Conservation (phyloP, 805 yeast species). For the Danielia oregonensis region DNA sequence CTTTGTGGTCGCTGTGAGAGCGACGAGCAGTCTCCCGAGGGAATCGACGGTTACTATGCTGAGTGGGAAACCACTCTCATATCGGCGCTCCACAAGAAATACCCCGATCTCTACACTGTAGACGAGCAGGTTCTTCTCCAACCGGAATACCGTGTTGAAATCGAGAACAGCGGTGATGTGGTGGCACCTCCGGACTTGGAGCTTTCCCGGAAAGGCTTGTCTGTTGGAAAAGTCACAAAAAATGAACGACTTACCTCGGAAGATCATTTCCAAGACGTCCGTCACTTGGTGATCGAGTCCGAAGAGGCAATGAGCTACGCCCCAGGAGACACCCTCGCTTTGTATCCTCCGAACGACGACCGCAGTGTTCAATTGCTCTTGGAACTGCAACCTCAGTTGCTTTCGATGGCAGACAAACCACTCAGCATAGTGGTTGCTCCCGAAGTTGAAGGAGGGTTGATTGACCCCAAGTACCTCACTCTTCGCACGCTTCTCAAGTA, state of each 20-base stretch:
- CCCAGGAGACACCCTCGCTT: constrained; percentile 80
- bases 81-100: constrained; percentile 17
- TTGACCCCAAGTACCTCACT: constrained; percentile 49
- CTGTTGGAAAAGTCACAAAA: constrained; percentile 42
- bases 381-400: constrained; percentile 67
- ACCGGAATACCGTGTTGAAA: constrained; percentile 19
- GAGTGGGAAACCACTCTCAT: constrained; percentile 65
- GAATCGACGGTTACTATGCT: constrained; percentile 71
- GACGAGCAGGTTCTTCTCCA: constrained; percentile 26
- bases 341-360: constrained; percentile 72
- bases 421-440: constrained; percentile 32
- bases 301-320: constrained; percentile 32
- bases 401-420: constrained; percentile 61
- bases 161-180: constrained; percentile 3
- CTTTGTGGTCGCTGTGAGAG: constrained; percentile 77
- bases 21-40: constrained; percentile 79
- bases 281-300: constrained; percentile 49
- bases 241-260: constrained; percentile 63
- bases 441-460: constrained; percentile 58
- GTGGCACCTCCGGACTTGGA: constrained; percentile 1
- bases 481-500: constrained; percentile 67
- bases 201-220: constrained; percentile 11
- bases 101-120: constrained; percentile 21
- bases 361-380: constrained; percentile 62
- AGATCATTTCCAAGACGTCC: constrained; percentile 88